A percentile compares a stretch with the other conserved stretches of the same genome.
phyloP scores from a whole-genome alignment of 768 basidiomycete species.

The Boletus eberwhitei region DNA sequence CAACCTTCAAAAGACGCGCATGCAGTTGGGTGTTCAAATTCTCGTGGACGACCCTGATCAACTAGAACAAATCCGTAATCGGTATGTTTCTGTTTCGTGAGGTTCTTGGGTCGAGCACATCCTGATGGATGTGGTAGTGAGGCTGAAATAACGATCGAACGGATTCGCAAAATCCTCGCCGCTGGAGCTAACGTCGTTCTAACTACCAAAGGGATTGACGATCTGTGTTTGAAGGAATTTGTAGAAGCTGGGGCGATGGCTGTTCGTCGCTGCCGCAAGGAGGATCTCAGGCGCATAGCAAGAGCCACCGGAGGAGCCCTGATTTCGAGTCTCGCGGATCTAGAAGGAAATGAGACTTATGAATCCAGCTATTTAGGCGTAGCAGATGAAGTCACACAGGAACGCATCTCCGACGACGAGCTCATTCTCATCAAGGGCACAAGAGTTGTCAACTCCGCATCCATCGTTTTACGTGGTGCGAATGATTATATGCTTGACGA shows the following conservation, averaged over 20 bases:
- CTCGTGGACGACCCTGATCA: constrained; percentile 95
- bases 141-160: constrained; percentile 92
- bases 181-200: constrained; percentile 95
- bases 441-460: constrained; percentile 90
- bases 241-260: constrained; percentile 99
- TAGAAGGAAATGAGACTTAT: constrained; percentile 97
- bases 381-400: constrained; percentile 95
- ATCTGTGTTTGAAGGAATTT: constrained; percentile 96
- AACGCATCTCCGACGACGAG: constrained; percentile 98
- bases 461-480: constrained; percentile 91
- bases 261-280: constrained; percentile 94
- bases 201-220: constrained; percentile 98
- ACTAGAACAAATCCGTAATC: constrained; percentile 91
- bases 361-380: constrained; percentile 87
- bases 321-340: constrained; percentile 88
- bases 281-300: constrained; percentile 94
- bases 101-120: neutral
- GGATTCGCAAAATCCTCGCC: constrained; percentile 92
- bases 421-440: constrained; percentile 97
- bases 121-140: constrained; percentile 55
- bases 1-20: constrained; percentile 92
- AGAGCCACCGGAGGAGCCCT: constrained; percentile 95
- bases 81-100: constrained; percentile 48
- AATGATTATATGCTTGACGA: constrained; percentile 99
- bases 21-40: constrained; percentile 98